Base-by-base conservation (phyloP, 331 rosid genomes). In the Cydonia oblonga region DNA sequence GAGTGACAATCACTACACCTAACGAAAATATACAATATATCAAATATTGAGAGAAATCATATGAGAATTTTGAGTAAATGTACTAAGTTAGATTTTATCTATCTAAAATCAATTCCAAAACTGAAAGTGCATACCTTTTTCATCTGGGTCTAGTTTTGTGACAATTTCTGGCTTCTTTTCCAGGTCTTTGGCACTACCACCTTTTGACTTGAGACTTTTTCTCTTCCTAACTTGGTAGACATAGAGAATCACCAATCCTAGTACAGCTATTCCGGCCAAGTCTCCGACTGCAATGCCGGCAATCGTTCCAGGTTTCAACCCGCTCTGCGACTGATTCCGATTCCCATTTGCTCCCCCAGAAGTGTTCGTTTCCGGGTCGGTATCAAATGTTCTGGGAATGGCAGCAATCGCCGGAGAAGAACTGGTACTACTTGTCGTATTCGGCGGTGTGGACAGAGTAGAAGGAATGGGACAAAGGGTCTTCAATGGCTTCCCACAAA, bases 401-500 rank as follows among this genome's bases (percentile, higher is more conserved):
- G 86, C 97, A 32, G 97, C 98, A 64, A 93, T 89, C 1, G 97
- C 98, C 9, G 97, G 96, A 58, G 97, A 83, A 69, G 98, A 84
- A 69, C 86, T 20, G 20, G 65, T 6, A 40, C 24, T 38, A 14
- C 51, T 69, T 26, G 93, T 68, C 29, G 68, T 66, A 22, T 89
- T 93, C 2, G 89, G 87, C 14, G 90, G 92, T 30, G 44, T 58
- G 4, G 97, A 89, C 2, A 84, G 74, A 20, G 96, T 76, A 4
- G 96, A 91, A 46, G 97, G 96, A 75, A 93, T 80, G 4, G 88
- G 66, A 23, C 98, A 91, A 3, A 89, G 90, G 23, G 64, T 82
- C 80, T 85, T 84, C 70, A 89, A 72, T 51, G 97, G 98, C 74
- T 89, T 91, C 19, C 98, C 98, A 11, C 98, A 93, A 0, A 93